A percentile compares a stretch with the other conserved stretches of the same genome.
Conservation (phyloP, 768 basidiomycete species). For the Hypsizygus marmoreus region DNA sequence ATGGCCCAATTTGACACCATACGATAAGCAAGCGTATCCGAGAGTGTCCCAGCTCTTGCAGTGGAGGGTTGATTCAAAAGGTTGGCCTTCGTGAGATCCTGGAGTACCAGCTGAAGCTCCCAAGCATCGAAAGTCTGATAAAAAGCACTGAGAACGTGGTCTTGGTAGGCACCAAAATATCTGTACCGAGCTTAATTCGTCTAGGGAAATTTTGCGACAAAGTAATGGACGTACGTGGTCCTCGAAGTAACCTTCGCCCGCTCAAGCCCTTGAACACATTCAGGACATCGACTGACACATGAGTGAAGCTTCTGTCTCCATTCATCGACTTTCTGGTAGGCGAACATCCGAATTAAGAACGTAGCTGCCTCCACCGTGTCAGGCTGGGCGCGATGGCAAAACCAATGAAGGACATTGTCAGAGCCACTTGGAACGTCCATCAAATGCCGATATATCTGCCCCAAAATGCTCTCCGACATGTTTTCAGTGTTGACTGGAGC, state of each 20-base stretch:
- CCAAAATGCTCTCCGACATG: conserved; percentile 50
- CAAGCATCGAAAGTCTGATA: conserved; percentile 65
- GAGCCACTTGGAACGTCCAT: conserved; percentile 43
- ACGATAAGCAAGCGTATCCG: conserved; percentile 56
- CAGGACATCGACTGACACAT: conserved; percentile 64
- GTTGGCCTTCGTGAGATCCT: conserved; percentile 41
- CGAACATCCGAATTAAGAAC: conserved; percentile 81
- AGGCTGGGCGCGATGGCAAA: conserved; percentile 63
- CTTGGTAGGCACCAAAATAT: conserved; percentile 71
- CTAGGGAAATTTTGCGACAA: neutral
- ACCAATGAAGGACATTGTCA: conserved; percentile 70
- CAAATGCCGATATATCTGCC: conserved; percentile 53
- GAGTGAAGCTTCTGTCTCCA: conserved; percentile 63
- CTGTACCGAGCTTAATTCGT: conserved; percentile 39
- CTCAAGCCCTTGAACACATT: conserved; percentile 70
- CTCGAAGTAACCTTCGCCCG: conserved; percentile 64
- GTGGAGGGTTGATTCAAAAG: conserved; percentile 19
- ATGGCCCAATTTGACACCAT: conserved; percentile 63
- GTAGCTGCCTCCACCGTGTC: conserved; percentile 68
- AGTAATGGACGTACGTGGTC: conserved; percentile 60
- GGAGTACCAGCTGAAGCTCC: conserved; percentile 57
- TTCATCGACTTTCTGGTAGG: conserved; percentile 65
- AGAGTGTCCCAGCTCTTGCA: conserved; percentile 29
- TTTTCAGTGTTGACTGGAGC: conserved; percentile 54
- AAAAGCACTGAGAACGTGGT: conserved; percentile 54